Conservation (phyloP, 345 rosid species). For the Noccaea caerulescens region DNA sequence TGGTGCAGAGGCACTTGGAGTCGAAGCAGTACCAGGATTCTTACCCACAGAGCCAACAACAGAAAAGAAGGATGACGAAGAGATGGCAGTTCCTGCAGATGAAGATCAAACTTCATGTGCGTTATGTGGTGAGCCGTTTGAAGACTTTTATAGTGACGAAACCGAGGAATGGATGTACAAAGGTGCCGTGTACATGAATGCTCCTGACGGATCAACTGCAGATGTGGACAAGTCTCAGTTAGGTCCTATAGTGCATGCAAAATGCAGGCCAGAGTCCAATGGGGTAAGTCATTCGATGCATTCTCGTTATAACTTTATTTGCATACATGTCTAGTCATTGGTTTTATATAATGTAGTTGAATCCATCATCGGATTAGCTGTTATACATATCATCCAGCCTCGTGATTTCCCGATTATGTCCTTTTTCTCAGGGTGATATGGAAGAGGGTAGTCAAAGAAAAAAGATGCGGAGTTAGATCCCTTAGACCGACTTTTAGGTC, state of each 20-base stretch:
- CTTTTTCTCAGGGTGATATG: constrained; percentile 61
- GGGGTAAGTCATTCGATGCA: constrained; percentile 42
- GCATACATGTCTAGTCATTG: not conserved
- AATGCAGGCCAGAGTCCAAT: constrained; percentile 90
- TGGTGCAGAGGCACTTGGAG: constrained; percentile 96
- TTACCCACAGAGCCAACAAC: constrained; percentile 64
- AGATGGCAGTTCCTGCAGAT: constrained; percentile 97
- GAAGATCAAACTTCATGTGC: constrained; percentile 93
- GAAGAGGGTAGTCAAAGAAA: constrained; percentile 82
- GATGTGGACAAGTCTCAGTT: constrained; percentile 79
- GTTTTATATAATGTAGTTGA: not conserved
- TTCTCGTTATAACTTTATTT: constrained; percentile 14
- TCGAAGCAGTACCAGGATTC: constrained; percentile 93
- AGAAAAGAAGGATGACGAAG: constrained; percentile 90
- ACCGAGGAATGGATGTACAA: constrained; percentile 99
- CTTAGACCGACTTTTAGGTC: constrained; percentile 47
- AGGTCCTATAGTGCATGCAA: constrained; percentile 99
- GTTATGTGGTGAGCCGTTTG: constrained; percentile 94
- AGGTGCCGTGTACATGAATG: constrained; percentile 96
- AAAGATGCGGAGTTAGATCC: constrained; percentile 63
- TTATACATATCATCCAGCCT: not conserved
- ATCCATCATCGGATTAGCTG: not conserved
- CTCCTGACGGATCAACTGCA: constrained; percentile 56
- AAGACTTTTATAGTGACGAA: constrained; percentile 96
- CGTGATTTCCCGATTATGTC: constrained; percentile 4